Percentiles rank a stretch among this genome's conserved stretches.
Evolutionary conservation across 306 rosid species (phyloP).

Genomic region (Cyamopsis tetragonoloba): DNA sequence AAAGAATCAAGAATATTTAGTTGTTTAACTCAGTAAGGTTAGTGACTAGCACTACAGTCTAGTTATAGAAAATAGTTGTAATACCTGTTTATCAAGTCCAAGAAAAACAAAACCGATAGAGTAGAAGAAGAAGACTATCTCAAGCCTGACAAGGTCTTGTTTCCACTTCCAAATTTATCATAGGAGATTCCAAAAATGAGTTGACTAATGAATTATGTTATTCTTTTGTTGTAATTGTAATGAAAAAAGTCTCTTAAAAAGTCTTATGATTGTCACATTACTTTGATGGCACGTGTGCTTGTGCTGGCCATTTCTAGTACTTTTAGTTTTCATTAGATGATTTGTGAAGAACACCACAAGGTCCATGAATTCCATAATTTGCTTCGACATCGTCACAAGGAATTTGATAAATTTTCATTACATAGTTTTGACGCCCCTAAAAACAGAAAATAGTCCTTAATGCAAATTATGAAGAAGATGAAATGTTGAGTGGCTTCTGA

Average conservation of each 20-base stretch:
- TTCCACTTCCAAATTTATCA: constrained; percentile 5
- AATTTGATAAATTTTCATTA: neutral
- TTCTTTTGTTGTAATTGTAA: constrained; percentile 43
- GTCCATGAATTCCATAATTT: neutral
- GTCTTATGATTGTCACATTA: neutral
- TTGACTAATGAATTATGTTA: constrained; percentile 11
- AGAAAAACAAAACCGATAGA: too few relatives aligned
- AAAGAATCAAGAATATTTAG: constrained; percentile 14
- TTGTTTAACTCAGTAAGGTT: constrained; percentile 4
- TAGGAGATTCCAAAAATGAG: constrained; percentile 7
- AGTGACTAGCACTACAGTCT: constrained; percentile 4
- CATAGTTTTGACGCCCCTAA: constrained; percentile 2
- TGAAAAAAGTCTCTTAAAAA: neutral
- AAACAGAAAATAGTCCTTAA: neutral
- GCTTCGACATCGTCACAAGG: neutral
- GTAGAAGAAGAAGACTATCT: too few relatives aligned
- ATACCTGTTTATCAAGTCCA: constrained; percentile 23
- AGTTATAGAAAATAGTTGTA: constrained; percentile 18
- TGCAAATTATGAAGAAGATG: neutral
- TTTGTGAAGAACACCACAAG: neutral
- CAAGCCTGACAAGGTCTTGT: neutral
- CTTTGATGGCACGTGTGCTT: neutral
- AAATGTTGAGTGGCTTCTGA: neutral
- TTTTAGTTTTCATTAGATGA: neutral
- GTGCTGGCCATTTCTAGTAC: neutral